Evolutionary conservation across 2,329 filamentous ascomycete genomes (phyloP), one percentile per base, ranked within the genome.

Genomic region (Chrysoporthe austroafricana): DNA sequence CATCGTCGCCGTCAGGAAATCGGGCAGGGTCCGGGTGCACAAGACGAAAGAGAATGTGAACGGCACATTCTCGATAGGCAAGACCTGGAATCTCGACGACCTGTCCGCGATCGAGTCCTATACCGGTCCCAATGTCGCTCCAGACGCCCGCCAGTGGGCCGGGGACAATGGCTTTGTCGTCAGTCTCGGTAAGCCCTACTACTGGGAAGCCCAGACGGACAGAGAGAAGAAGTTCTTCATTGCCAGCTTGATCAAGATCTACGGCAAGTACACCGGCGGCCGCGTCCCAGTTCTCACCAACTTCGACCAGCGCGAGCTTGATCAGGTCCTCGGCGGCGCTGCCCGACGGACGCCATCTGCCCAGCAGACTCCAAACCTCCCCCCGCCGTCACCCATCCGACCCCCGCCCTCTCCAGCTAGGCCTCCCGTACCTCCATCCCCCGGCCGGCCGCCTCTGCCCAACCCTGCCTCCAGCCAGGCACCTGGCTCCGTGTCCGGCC

Each of bases 221-320:
- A 97, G 97, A 81, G 96, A 99, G 80, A 98, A 97, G 84, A 95
- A 97, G 77, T 98, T 98, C 81, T 99, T 99, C 79, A 96, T 99
- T 74, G 94, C 92, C 44, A 97, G 94, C 78, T 81, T 98, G 73
- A 89, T 98, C 76, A 99, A 98, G 79, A 97, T 99, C 72, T 99
- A 92, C 78, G 90, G 90, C 74, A 99, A 98, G 80, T 99, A 98
- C 77, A 98, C 96, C 0, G 92, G 93, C 39, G 95, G 95, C 14
- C 91, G 90, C 74, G 80, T 88, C 43, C 96, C 96, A 2, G 87
- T 91, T 68, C 84, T 99, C 63, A 82, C 87, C 66, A 95, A 95
- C 8, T 98, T 99, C 76, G 92, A 95, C 73, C 85, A 88, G 63
- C 87, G 86, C 69, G 94, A 97, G 79, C 83, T 91, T 69, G 92